phyloP scores from a whole-genome alignment of 2,329 filamentous ascomycete species.

The Elsinoe fawcettii region DNA sequence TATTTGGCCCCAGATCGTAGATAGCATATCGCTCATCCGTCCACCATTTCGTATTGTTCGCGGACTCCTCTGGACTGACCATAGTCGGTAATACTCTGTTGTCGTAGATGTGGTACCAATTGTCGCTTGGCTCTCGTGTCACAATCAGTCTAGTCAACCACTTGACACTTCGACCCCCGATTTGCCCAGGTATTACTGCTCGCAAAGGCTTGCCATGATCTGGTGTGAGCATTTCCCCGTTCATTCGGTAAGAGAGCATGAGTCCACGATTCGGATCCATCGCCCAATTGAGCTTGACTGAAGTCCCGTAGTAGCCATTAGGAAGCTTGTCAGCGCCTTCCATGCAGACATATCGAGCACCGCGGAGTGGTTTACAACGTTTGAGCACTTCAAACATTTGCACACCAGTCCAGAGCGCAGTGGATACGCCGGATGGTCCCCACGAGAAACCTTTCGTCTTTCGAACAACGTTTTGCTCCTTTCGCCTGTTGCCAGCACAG shows the following conservation, averaged over 20 bases:
- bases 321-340: constrained; percentile 80
- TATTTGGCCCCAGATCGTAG: constrained; percentile 84
- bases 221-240: constrained; percentile 68
- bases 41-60: constrained; percentile 69
- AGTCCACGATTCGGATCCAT: constrained; percentile 76
- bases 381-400: constrained; percentile 63
- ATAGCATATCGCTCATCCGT: constrained; percentile 86
- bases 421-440: constrained; percentile 81
- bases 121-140: constrained; percentile 71
- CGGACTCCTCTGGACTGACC: constrained; percentile 72
- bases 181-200: constrained; percentile 80
- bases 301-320: constrained; percentile 84
- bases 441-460: constrained; percentile 94
- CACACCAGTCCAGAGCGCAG: constrained; percentile 79
- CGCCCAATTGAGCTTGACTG: constrained; percentile 79
- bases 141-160: constrained; percentile 79
- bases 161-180: constrained; percentile 86
- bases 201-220: constrained; percentile 82
- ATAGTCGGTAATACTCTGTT: constrained; percentile 84
- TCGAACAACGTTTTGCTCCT: constrained; percentile 84
- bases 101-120: constrained; percentile 94
- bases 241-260: constrained; percentile 86
- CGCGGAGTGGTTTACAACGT: constrained; percentile 58
- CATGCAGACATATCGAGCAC: constrained; percentile 79
- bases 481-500: constrained; percentile 83